A percentile compares a stretch with the other conserved stretches of the same genome.
Conservation (phyloP, 2,329 filamentous ascomycete genomes). For the Fusarium xyrophilum region DNA sequence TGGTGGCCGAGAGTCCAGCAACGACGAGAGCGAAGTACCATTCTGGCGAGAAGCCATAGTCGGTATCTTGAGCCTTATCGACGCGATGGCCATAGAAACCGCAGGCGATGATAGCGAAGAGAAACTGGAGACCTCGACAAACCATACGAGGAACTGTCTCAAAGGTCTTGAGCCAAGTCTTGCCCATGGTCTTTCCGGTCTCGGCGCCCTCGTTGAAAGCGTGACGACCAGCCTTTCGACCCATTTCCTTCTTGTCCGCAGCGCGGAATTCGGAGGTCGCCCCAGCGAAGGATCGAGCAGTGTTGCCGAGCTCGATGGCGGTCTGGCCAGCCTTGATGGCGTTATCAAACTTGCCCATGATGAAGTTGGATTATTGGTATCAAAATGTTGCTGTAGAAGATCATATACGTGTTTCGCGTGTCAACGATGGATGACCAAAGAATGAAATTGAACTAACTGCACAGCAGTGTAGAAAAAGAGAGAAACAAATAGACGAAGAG, state of each 20-base stretch:
- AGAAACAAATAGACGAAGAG: background rate
- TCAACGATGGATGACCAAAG: background rate
- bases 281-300: slow-evolving; percentile 39
- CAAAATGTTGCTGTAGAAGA: background rate
- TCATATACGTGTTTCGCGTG: background rate
- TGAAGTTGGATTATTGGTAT: background rate
- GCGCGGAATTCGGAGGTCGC: slow-evolving; percentile 43
- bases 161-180: slow-evolving; percentile 55
- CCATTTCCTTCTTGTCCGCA: slow-evolving; percentile 46
- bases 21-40: slow-evolving; percentile 71
- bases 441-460: slow-evolving; percentile 21
- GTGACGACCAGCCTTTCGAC: slow-evolving; percentile 44
- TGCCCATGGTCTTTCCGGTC: slow-evolving; percentile 52
- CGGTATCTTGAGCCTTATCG: slow-evolving; percentile 49
- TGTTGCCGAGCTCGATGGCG: slow-evolving; percentile 45
- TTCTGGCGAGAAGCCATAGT: slow-evolving; percentile 56
- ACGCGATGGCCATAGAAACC: slow-evolving; percentile 71
- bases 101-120: slow-evolving; percentile 71
- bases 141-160: slow-evolving; percentile 57
- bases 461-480: slow-evolving; percentile 27
- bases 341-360: slow-evolving; percentile 43
- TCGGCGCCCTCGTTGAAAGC: slow-evolving; percentile 47
- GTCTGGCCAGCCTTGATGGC: slow-evolving; percentile 47
- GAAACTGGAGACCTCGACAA: slow-evolving; percentile 71
- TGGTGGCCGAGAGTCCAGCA: slow-evolving; percentile 61